Evolutionary conservation across 2,329 filamentous ascomycete species (phyloP).

Genomic region (Fusarium coicis): DNA sequence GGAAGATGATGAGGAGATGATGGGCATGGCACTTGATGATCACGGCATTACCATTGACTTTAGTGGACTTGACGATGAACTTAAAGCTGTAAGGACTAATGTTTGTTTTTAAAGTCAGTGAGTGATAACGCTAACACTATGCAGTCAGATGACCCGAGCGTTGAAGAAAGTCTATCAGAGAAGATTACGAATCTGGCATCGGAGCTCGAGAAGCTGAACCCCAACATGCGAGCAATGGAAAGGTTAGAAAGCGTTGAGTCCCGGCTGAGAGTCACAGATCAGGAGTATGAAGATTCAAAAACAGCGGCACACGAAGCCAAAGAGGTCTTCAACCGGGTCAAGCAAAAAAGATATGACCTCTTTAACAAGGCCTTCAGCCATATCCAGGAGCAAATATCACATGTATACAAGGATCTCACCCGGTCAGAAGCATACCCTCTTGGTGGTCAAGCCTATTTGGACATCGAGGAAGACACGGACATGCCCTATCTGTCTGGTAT

Average conservation of each 20-base stretch:
- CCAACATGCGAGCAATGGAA: slow-evolving; percentile 96
- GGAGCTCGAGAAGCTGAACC: slow-evolving; percentile 93
- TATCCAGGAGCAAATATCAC: slow-evolving; percentile 92
- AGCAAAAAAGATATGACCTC: slow-evolving; percentile 83
- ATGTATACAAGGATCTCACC: slow-evolving; percentile 95
- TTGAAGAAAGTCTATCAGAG: slow-evolving; percentile 81
- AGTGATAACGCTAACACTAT: slow-evolving; percentile 44
- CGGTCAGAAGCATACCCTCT: slow-evolving; percentile 90
- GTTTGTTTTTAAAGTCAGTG: not conserved
- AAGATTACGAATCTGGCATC: slow-evolving; percentile 78
- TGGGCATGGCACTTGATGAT: slow-evolving; percentile 79
- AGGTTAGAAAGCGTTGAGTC: slow-evolving; percentile 87
- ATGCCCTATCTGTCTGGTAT: slow-evolving; percentile 95
- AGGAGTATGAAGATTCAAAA: slow-evolving; percentile 89
- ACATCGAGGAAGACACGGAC: slow-evolving; percentile 93
- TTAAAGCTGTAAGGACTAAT: slow-evolving; percentile 73
- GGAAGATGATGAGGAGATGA: slow-evolving; percentile 69
- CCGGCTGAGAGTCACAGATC: slow-evolving; percentile 84
- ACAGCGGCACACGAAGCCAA: slow-evolving; percentile 78
- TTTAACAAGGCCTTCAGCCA: slow-evolving; percentile 97
- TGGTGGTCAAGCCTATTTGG: slow-evolving; percentile 89
- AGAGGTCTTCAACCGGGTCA: slow-evolving; percentile 85
- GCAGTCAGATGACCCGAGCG: slow-evolving; percentile 74
- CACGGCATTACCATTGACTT: slow-evolving; percentile 94
- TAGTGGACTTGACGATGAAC: slow-evolving; percentile 80